Evolutionary conservation across 768 basidiomycete species (phyloP), one percentile per base, ranked within the genome.

Genomic region (Lepiota venenata): DNA sequence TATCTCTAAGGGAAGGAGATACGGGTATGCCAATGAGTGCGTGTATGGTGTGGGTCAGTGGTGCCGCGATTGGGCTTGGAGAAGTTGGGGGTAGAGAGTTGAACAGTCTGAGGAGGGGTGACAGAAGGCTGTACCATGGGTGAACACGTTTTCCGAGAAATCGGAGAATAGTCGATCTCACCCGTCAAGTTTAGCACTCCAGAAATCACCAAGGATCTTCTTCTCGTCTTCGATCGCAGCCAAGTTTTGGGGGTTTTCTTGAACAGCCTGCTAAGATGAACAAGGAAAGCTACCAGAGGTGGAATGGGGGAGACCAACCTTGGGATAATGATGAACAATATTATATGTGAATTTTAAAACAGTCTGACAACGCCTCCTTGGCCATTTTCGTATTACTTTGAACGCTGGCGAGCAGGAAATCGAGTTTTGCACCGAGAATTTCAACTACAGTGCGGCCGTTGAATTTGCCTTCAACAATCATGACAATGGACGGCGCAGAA

Each of bases 301-400:
- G 45, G 16, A 41, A 15, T 20, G 5, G 27, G 15, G 25, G 7
- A 50, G 4, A 65, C 71, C 27, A 42, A 88, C 88, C 74, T 85
- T 91, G 4, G 91, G 91, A 68, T 91, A 93, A 64, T 89, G 87
- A 39, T 84, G 66, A 47, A 92, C 73, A 27, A 96, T 66, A 66
- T 96, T 94, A 69, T 91, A 94, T 2, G 81, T 74, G 44, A 93
- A 76, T 64, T 98, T 98, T 52, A 98, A 77, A 21, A 93, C 65
- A 67, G n/a, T 98, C 94, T 3, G 81, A 78, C 72, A 88, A 78
- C 2, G 93, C 91, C 52, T 91, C 89, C 60, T 77, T 78, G 27
- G 83, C 74, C 71, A 82, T 74, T 57, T 78, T 74, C 16, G 76
- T 63, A 54, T 82, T 78, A 38, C 72, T 69, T 39, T 82, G 73